Base-by-base conservation (phyloP, 306 rosid species). In the Quercus wislizeni region DNA sequence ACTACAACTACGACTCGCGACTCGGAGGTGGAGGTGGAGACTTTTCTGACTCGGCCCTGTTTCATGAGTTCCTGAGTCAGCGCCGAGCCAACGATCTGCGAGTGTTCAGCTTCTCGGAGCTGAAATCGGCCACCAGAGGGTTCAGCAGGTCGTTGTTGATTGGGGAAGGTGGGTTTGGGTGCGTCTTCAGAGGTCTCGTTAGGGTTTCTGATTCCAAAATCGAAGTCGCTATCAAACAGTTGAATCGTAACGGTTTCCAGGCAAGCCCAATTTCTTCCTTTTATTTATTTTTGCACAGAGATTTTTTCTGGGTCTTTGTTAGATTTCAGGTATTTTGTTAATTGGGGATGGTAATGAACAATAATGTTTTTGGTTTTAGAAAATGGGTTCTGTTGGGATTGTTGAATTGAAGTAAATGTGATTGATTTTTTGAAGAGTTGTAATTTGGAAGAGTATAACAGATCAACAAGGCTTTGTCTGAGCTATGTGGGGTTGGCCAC, bases 141-240 rank as follows among this genome's bases (percentile, higher is more conserved):
- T 95, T 95, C 86, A 92, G 86, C 55, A 80, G 98, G 56, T 56
- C 89, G 28, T 81, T 91, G 38, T 77, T 95, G 75, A 87, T 95
- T 46, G 99, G 99, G 15, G 99, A 93, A 74, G 99, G 99, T 1
- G 99, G 99, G 0, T 95, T 95, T 71, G 99, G 99, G 11, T 93
- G 92, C 21, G 99, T 95, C 7, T 95, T 86, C 83, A 81, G 84
- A 70, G 99, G 97, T 1, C 9, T 87, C 58, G 69, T 91, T 49
- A 80, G 35, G 6, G 79, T 82, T 20, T 41, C 69, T 31, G 62
- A 31, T 73, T 83, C 87, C 3, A 78, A 82, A 71, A 70, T 88
- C 56, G 88, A 92, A 43, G 99, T 95, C 33, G 99, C 99, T 2
- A 77, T 95, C 82, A 95, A 95, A 80, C 99, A 93, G 88, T 78